phyloP scores from a whole-genome alignment of 495 filamentous ascomycete genomes.

The Corynascus novoguineensis region DNA sequence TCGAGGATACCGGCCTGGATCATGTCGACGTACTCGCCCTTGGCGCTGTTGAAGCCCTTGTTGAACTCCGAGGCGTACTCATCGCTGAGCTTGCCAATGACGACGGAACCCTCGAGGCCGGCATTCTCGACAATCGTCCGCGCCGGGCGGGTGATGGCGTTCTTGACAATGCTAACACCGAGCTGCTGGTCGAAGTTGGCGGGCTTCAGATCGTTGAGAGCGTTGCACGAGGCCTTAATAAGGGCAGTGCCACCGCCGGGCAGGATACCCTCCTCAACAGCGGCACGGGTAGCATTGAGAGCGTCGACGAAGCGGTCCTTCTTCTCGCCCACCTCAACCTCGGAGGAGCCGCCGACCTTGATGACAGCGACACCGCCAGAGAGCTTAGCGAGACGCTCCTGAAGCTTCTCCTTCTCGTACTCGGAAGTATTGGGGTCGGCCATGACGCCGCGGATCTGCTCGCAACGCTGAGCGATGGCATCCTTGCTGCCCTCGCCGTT shows the following conservation, averaged over 20 bases:
- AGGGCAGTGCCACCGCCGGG: slow-evolving; percentile 97
- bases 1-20: slow-evolving; percentile 94
- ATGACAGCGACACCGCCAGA: slow-evolving; percentile 99
- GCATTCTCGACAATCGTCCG: slow-evolving; percentile 97
- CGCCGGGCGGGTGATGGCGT: slow-evolving; percentile 90
- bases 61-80: slow-evolving; percentile 92
- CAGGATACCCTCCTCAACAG: slow-evolving; percentile 97
- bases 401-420: slow-evolving; percentile 99
- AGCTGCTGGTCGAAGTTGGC: slow-evolving; percentile 99
- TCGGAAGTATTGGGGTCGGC: slow-evolving; percentile 87
- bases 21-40: slow-evolving; percentile 98
- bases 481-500: slow-evolving; percentile 98
- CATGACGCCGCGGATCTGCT: slow-evolving; percentile 98
- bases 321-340: slow-evolving; percentile 99
- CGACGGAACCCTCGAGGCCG: slow-evolving; percentile 88
- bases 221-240: slow-evolving; percentile 91
- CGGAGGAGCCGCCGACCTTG: slow-evolving; percentile 94
- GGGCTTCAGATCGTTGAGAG: slow-evolving; percentile 71
- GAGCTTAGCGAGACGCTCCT: slow-evolving; percentile 98
- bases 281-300: slow-evolving; percentile 94
- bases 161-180: slow-evolving; percentile 95
- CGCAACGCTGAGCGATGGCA: slow-evolving; percentile 85
- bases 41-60: slow-evolving; percentile 92
- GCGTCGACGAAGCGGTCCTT: slow-evolving; percentile 99
- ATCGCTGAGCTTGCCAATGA: slow-evolving; percentile 96